Percentiles rank a stretch among this genome's conserved stretches.
These are phyloP conservation scores for Sarocladium kiliense DNA, from an alignment of 2,329 filamentous ascomycete species.

Conservation along the genomic window DNA sequence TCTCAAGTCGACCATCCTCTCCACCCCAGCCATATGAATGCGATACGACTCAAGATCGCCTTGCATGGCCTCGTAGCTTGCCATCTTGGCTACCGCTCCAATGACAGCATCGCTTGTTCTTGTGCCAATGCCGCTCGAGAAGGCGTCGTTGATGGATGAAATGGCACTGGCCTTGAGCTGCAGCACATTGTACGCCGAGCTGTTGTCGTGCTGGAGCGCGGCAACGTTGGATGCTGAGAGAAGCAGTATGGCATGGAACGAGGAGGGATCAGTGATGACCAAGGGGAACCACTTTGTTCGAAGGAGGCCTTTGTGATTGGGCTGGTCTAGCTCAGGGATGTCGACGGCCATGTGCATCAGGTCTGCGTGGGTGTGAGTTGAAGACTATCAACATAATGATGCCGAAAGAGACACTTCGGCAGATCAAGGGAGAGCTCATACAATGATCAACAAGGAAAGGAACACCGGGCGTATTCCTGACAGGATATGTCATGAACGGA, in stretches of 20 bases:
- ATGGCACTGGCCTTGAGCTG: conserved; percentile 39
- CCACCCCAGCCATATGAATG: conserved; percentile 42
- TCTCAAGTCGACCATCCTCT: conserved; percentile 35
- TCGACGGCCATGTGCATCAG: conserved; percentile 24
- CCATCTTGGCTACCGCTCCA: conserved; percentile 45
- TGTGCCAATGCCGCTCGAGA: not conserved
- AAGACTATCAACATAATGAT: not conserved
- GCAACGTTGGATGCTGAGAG: conserved; percentile 22
- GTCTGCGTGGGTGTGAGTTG: conserved; percentile 11
- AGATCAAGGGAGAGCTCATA: conserved; percentile 10
- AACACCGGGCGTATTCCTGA: conserved; percentile 15
- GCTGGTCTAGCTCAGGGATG: conserved; percentile 23
- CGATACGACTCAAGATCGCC: conserved; percentile 35
- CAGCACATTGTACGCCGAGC: conserved; percentile 23
- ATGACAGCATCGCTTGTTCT: conserved; percentile 35
- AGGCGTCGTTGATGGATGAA: conserved; percentile 32
- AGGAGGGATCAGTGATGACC: conserved; percentile 17
- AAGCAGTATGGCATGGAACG: conserved; percentile 22
- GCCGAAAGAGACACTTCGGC: not conserved
- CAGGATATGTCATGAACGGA: conserved; percentile 20
- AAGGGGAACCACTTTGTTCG: conserved; percentile 23
- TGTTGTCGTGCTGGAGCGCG: not conserved
- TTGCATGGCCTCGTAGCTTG: conserved; percentile 46
- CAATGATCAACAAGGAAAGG: conserved; percentile 21
- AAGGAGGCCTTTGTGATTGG: conserved; percentile 19